Evolutionary conservation across 352 stramenopile genomes (phyloP), one percentile per base, ranked within the genome.

Genomic region (Pythium coloratum): DNA sequence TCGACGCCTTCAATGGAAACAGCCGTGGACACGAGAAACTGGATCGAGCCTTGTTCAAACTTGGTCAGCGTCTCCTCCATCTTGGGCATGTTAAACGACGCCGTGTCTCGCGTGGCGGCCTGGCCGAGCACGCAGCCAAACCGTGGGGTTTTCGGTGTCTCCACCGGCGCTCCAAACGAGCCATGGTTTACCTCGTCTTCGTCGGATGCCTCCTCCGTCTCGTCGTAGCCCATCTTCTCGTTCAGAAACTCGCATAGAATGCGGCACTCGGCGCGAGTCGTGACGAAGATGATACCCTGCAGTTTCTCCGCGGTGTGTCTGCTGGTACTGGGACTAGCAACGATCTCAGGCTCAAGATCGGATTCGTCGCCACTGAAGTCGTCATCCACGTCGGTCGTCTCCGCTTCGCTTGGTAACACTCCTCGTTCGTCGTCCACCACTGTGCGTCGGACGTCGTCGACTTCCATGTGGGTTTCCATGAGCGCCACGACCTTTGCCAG

Each of bases 261-360:
- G 54, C 86, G 88, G 42, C 84, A 92, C 66, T 94, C 88, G 26
- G 80, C 78, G n/a, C 89, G 82, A 20, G 83, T 92, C 49, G 90
- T 81, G 12, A 96, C 88, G 58, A 96, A 96, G 46, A 97, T 70
- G 34, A 97, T 94, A 20, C 86, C 87, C 47, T 92, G 81, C n/a
- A 89, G 63, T 24, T 24, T 12, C 10, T 28, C n/a, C 55, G 30
- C 6, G 60, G 33, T 24, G 4, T 1, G 18, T 18, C 13, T 32
- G 3, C 16, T 33, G 47, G 24, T 30, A 7, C 16, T 12, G 4
- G 46, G 20, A 53, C 42, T 40, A 6, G 50, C 24, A 14, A 26
- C 50, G 33, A 5, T 42, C 26, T 30, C 44, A 14, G 13, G 28
- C 18, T 47, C 32, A 30, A 16, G 36, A 40, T 24, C 38, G 59